Conservation (phyloP, 208 protist species). For the Lotmaria passim region DNA sequence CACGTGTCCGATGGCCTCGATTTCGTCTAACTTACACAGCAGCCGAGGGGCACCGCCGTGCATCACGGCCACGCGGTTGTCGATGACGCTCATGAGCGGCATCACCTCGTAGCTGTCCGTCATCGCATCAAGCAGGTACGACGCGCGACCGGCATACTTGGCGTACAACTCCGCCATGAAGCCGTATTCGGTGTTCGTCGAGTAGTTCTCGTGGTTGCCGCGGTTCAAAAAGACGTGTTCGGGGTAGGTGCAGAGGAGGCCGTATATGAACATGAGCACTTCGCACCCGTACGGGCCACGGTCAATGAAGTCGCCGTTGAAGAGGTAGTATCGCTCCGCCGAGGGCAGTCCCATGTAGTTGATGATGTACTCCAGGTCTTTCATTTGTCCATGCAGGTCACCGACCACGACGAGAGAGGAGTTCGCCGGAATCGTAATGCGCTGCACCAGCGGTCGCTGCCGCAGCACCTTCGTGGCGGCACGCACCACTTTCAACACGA, state of each 20-base stretch:
- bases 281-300: constrained; percentile 98
- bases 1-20: constrained; percentile 93
- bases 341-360: constrained; percentile 58
- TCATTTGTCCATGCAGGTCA: constrained; percentile 91
- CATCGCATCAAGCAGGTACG: constrained; percentile 53
- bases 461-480: constrained; percentile 59
- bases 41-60: constrained; percentile 97
- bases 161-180: constrained; percentile 72
- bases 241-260: constrained; percentile 81
- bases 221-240: constrained; percentile 88
- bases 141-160: constrained; percentile 68
- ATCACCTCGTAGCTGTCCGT: constrained; percentile 89
- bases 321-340: constrained; percentile 90
- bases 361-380: constrained; percentile 80
- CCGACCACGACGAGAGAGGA: constrained; percentile 83
- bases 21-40: constrained; percentile 60
- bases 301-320: constrained; percentile 99
- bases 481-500: constrained; percentile 49
- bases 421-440: constrained; percentile 51
- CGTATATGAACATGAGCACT: constrained; percentile 79
- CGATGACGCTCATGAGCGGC: constrained; percentile 86
- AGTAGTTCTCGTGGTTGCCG: constrained; percentile 92
- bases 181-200: constrained; percentile 87
- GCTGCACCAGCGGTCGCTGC: constrained; percentile 52
- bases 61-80: constrained; percentile 96